Evolutionary conservation across 768 basidiomycete genomes (phyloP).

Genomic region (Hemileccinum impolitum): DNA sequence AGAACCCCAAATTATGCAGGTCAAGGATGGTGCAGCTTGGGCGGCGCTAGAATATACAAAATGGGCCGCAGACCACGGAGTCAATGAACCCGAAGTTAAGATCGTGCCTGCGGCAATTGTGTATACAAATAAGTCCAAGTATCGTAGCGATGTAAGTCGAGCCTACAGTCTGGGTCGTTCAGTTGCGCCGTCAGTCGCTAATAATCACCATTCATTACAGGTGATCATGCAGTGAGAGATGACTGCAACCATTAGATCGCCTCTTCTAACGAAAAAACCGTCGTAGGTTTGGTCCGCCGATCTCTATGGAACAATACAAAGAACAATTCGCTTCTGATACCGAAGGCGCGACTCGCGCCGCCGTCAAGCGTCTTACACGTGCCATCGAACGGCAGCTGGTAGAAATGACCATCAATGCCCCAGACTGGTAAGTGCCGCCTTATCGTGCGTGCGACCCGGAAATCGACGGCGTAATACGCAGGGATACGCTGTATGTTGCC

Average conservation of each 20-base stretch:
- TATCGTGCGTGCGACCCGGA: slow-evolving; percentile 11
- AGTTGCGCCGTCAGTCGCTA: slow-evolving; percentile 7
- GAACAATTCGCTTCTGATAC: slow-evolving; percentile 70
- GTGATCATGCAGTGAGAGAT: slow-evolving; percentile 68
- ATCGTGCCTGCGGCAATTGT: slow-evolving; percentile 87
- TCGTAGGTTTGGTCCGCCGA: slow-evolving; percentile 77
- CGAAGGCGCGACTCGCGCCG: slow-evolving; percentile 68
- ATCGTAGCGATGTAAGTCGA: slow-evolving; percentile 77
- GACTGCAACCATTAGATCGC: not conserved
- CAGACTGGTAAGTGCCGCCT: slow-evolving; percentile 72
- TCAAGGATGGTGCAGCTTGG: slow-evolving; percentile 94
- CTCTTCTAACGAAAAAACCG: slow-evolving; percentile 9
- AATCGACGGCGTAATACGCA: slow-evolving; percentile 33
- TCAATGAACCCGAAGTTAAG: slow-evolving; percentile 42
- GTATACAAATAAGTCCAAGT: slow-evolving; percentile 95
- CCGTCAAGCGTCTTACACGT: slow-evolving; percentile 84
- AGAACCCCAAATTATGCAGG: slow-evolving; percentile 87
- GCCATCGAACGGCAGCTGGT: slow-evolving; percentile 67
- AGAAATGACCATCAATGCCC: slow-evolving; percentile 83
- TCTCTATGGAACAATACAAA: slow-evolving; percentile 68
- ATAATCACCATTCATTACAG: slow-evolving; percentile 33
- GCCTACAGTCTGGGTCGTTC: slow-evolving; percentile 10
- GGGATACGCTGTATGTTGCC: slow-evolving; percentile 88
- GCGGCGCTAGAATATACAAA: slow-evolving; percentile 89
- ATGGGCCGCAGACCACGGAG: slow-evolving; percentile 62